phyloP scores from a whole-genome alignment of 805 yeast genomes.

The Wickerhamomyces rabaulensis region DNA sequence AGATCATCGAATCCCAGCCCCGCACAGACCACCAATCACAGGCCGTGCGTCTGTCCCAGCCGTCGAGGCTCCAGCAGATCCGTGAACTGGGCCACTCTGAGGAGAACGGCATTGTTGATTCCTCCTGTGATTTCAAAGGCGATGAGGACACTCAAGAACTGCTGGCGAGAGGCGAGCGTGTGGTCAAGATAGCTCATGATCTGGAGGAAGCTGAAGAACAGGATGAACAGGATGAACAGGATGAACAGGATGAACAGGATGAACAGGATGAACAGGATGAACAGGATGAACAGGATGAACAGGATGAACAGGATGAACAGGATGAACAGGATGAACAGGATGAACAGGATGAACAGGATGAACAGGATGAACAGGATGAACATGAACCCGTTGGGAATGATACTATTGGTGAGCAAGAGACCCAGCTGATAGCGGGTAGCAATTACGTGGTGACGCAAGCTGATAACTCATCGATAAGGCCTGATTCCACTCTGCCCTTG shows the following conservation, averaged over 20 bases:
- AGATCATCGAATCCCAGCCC: conserved; percentile 11
- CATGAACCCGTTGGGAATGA: conserved; percentile 2
- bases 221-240: not conserved
- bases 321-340: not conserved
- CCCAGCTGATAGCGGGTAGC: not conserved
- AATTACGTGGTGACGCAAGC: not conserved
- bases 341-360: not conserved
- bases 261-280: not conserved
- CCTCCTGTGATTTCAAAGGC: conserved; percentile 19
- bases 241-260: not conserved
- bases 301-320: not conserved
- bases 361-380: not conserved
- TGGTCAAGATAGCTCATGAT: not conserved
- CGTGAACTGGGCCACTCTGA: conserved; percentile 15
- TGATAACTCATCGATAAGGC: not conserved
- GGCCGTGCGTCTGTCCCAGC: conserved; percentile 4
- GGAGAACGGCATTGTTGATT: conserved; percentile 20
- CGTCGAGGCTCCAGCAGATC: conserved; percentile 6
- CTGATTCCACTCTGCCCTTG: not conserved
- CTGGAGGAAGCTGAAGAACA: not conserved
- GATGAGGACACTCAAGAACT: conserved; percentile 17
- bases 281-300: not conserved
- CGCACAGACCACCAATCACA: not conserved
- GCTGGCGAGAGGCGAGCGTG: not conserved
- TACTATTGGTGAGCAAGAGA: not conserved